A percentile compares a stretch with the other conserved stretches of the same genome.
These are phyloP conservation scores for Pachysandra terminalis DNA, from an alignment of 164 flowering plant genomes.

Conservation along the genomic window DNA sequence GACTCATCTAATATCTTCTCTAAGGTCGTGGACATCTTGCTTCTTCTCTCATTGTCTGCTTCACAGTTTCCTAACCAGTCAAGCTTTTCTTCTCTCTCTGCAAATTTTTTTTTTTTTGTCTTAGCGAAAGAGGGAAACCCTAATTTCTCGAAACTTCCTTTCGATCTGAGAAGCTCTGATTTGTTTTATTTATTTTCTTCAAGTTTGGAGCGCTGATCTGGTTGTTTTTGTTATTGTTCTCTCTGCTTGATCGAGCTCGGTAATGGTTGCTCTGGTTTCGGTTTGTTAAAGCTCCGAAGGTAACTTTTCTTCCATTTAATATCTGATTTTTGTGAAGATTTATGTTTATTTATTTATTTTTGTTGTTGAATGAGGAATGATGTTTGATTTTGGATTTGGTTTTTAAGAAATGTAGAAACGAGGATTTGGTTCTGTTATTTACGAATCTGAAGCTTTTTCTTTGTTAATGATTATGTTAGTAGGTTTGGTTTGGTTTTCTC, in stretches of 20 bases:
- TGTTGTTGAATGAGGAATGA: background rate
- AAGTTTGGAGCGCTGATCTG: slow-evolving; percentile 3
- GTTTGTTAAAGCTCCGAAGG: slow-evolving; percentile 3
- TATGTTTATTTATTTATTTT: too few relatives aligned
- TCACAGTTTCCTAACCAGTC: slow-evolving; percentile 7
- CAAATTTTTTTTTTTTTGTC: background rate
- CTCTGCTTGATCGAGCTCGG: slow-evolving; percentile 2
- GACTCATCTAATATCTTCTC: slow-evolving; percentile 16
- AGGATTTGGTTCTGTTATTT: too few relatives aligned
- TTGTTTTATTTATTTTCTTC: too few relatives aligned
- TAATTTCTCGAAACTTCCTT: background rate
- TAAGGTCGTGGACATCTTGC: slow-evolving; percentile 5
- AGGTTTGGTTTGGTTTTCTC: too few relatives aligned
- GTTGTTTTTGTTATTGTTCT: background rate
- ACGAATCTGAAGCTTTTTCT: too few relatives aligned
- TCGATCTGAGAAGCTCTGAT: background rate
- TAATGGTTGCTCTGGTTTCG: background rate
- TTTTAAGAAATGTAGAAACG: too few relatives aligned
- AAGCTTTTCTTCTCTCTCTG: background rate
- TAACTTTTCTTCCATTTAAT: background rate
- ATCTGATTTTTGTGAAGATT: too few relatives aligned
- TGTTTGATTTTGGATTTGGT: too few relatives aligned
- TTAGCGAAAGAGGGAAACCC: background rate
- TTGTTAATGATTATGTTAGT: too few relatives aligned
- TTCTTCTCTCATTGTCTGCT: background rate